Conservation (phyloP, 805 yeast genomes). For the Teunomyces stri region DNA sequence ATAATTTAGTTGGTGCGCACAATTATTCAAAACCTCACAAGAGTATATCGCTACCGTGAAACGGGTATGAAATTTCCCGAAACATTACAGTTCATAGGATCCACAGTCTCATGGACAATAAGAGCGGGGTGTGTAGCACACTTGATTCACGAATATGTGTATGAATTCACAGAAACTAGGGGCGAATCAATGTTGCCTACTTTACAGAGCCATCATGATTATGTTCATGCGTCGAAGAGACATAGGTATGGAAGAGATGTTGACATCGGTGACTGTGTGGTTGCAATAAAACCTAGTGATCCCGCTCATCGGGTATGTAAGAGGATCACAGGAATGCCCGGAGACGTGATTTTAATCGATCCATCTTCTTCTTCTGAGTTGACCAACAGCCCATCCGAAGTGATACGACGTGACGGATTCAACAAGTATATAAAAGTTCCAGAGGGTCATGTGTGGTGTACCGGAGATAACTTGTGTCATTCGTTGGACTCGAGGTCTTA, state of each 20-base stretch:
- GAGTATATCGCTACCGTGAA: too few relatives aligned
- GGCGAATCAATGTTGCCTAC: slow-evolving; percentile 98
- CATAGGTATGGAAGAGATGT: slow-evolving; percentile 64
- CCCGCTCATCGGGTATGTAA: slow-evolving; percentile 86
- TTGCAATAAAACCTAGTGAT: slow-evolving; percentile 86
- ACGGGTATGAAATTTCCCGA: slow-evolving; percentile 6
- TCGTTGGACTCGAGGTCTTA: slow-evolving; percentile 89
- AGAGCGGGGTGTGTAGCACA: slow-evolving; percentile 67
- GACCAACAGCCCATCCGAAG: slow-evolving; percentile 28
- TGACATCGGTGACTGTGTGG: slow-evolving; percentile 80
- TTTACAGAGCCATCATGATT: slow-evolving; percentile 68
- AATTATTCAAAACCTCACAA: neutral
- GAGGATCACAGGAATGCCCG: slow-evolving; percentile 94
- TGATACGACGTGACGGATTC: slow-evolving; percentile 36
- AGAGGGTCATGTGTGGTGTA: slow-evolving; percentile 94
- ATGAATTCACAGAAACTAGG: slow-evolving; percentile 75
- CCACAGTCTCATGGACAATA: slow-evolving; percentile 48
- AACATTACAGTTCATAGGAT: slow-evolving; percentile 24
- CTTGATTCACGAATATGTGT: slow-evolving; percentile 60
- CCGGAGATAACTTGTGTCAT: slow-evolving; percentile 89
- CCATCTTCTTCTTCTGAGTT: slow-evolving; percentile 60
- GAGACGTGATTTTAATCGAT: slow-evolving; percentile 78
- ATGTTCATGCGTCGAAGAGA: slow-evolving; percentile 69
- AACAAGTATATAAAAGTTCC: slow-evolving; percentile 75
- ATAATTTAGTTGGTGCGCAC: neutral